These are phyloP conservation scores for Fusarium equiseti DNA, from an alignment of 2,329 filamentous ascomycete species.

Conservation along the genomic window DNA sequence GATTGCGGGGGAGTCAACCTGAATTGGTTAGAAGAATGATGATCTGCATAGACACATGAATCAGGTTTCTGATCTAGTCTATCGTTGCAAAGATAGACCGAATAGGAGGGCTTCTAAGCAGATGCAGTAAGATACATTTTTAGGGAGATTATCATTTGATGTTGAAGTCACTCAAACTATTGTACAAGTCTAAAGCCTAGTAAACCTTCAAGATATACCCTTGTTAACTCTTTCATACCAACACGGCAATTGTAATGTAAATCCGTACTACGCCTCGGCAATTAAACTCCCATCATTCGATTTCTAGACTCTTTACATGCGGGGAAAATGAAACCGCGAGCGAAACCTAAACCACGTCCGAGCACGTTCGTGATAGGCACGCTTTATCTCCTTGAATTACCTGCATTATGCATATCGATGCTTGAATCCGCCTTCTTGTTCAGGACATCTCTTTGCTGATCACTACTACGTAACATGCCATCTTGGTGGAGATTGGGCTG, in stretches of 20 bases:
- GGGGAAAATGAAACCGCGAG: slow-evolving; percentile 17
- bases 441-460: slow-evolving; percentile 15
- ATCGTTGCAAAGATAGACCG: slow-evolving; percentile 41
- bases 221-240: neutral
- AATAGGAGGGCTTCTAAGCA: slow-evolving; percentile 15
- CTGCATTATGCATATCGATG: slow-evolving; percentile 1
- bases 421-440: slow-evolving; percentile 16
- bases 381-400: slow-evolving; percentile 13
- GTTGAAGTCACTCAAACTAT: neutral
- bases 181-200: neutral
- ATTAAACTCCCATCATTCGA: neutral
- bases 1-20: slow-evolving; percentile 31
- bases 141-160: neutral
- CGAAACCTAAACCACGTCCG: neutral
- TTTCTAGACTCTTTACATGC: slow-evolving; percentile 1
- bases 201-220: neutral
- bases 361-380: slow-evolving; percentile 17
- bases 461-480: slow-evolving; percentile 14
- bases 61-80: slow-evolving; percentile 10
- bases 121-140: neutral
- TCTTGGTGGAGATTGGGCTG: neutral
- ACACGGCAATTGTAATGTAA: neutral
- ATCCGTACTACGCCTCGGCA: slow-evolving; percentile 6
- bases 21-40: slow-evolving; percentile 14
- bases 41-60: slow-evolving; percentile 22